Evolutionary conservation across 1,284 basidiomycete species (phyloP).

Genomic region (Apiotrichum siamense): DNA sequence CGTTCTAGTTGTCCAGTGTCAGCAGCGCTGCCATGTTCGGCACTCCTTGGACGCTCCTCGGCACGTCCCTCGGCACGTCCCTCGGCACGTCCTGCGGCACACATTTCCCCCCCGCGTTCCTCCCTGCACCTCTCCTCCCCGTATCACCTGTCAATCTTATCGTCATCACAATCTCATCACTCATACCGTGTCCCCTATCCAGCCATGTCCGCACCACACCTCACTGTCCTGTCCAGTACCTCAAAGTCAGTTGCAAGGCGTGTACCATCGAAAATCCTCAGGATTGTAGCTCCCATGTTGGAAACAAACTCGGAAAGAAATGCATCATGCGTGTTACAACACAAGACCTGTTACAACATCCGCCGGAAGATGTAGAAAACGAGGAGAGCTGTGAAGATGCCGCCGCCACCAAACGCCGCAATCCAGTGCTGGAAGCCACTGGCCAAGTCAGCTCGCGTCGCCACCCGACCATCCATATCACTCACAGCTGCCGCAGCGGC

Average conservation of each 20-base stretch:
- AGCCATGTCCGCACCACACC: no score
- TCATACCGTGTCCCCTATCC: no score
- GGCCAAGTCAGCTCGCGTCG: conserved; percentile 5
- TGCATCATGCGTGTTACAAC: background rate
- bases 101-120: no score
- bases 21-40: background rate
- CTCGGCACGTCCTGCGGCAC: no score
- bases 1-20: background rate
- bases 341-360: no score
- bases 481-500: conserved; percentile 33
- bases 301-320: background rate
- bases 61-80: no score
- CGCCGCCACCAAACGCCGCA: conserved; percentile 33
- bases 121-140: no score
- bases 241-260: no score
- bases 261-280: background rate
- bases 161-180: background rate
- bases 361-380: no score
- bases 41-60: no score
- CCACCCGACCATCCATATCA: conserved; percentile 7
- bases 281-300: background rate
- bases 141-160: background rate
- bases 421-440: conserved; percentile 36
- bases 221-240: no score
- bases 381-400: conserved; percentile 15